Evolutionary conservation across 352 stramenopile genomes (phyloP).

Genomic region (Pythium insidiosum): DNA sequence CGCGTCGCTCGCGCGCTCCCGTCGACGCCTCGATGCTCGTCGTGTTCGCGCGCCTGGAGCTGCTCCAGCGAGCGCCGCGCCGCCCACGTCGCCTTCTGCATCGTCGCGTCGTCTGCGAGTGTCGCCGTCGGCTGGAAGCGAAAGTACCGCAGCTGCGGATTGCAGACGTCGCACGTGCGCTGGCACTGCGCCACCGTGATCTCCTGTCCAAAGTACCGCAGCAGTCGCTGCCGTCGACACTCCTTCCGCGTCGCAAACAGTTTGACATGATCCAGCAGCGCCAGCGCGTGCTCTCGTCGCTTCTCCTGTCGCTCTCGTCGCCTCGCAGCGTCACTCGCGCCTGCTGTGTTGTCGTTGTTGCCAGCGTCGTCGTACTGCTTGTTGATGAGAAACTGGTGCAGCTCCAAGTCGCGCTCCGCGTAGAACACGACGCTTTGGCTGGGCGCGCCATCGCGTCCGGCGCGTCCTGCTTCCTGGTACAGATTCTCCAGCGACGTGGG

Average conservation of each 20-base stretch:
- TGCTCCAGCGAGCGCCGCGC: slow-evolving; percentile 10
- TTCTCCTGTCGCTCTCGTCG: slow-evolving; percentile 5
- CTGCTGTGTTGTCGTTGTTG: slow-evolving; percentile 1
- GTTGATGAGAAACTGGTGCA: slow-evolving; percentile 37
- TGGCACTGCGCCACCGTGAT: slow-evolving; percentile 34
- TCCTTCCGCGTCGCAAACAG: slow-evolving; percentile 33
- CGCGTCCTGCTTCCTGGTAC: slow-evolving; percentile 95
- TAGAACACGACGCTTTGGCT: slow-evolving; percentile 86
- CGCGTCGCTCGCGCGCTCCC: slow-evolving; percentile 22
- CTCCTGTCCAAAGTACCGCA: slow-evolving; percentile 49
- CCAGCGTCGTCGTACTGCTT: slow-evolving; percentile 14
- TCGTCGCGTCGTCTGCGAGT: neutral
- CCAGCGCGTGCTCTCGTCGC: slow-evolving; percentile 15
- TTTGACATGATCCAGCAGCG: slow-evolving; percentile 29
- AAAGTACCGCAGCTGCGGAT: slow-evolving; percentile 43
- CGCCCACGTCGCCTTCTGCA: neutral
- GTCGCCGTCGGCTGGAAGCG: slow-evolving; percentile 19
- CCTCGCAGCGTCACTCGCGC: neutral
- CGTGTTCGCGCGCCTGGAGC: slow-evolving; percentile 13
- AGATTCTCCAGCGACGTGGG: slow-evolving; percentile 92
- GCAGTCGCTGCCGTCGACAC: slow-evolving; percentile 40
- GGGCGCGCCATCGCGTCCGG: slow-evolving; percentile 88
- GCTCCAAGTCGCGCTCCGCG: slow-evolving; percentile 31
- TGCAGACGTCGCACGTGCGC: slow-evolving; percentile 48
- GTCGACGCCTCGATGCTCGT: slow-evolving; percentile 5